These are phyloP conservation scores for Rhynchospora tenuis DNA, from an alignment of 176 grass and related monocot genomes.

Conservation along the genomic window DNA sequence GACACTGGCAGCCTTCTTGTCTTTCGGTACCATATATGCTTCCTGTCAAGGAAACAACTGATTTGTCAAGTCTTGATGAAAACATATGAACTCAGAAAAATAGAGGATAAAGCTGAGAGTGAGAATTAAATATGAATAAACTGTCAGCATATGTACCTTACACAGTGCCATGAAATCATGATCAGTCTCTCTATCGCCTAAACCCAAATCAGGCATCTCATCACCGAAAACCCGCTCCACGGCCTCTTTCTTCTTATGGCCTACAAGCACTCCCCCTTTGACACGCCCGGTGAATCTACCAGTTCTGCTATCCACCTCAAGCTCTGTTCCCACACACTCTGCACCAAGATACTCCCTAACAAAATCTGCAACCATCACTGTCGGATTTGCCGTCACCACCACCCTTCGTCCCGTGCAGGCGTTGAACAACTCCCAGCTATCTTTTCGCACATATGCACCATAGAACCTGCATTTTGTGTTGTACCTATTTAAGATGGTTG, in stretches of 20 bases:
- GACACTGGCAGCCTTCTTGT: conserved; percentile 35
- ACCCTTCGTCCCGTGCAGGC: conserved; percentile 38
- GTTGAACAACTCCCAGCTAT: conserved; percentile 60
- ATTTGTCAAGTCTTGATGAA: background rate
- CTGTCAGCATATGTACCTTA: conserved; percentile 41
- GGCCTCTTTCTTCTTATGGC: conserved; percentile 43
- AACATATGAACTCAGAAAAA: background rate
- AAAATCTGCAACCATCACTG: conserved; percentile 58
- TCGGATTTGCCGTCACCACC: conserved; percentile 71
- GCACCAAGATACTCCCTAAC: conserved; percentile 54
- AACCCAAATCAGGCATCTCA: conserved; percentile 53
- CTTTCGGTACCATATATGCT: conserved; percentile 69
- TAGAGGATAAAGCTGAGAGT: background rate
- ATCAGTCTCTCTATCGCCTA: conserved; percentile 81
- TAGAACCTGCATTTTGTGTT: conserved; percentile 32
- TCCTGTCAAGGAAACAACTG: conserved; percentile 35
- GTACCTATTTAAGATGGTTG: background rate
- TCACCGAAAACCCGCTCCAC: conserved; percentile 38
- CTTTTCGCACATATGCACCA: conserved; percentile 65
- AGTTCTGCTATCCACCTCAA: conserved; percentile 31
- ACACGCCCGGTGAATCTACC: conserved; percentile 43
- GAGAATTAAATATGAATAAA: background rate
- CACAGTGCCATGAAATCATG: conserved; percentile 89
- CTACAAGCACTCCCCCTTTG: conserved; percentile 45
- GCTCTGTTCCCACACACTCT: conserved; percentile 61